phyloP scores from a whole-genome alignment of 2,329 filamentous ascomycete species.

The Ophiosphaerella herpotricha region DNA sequence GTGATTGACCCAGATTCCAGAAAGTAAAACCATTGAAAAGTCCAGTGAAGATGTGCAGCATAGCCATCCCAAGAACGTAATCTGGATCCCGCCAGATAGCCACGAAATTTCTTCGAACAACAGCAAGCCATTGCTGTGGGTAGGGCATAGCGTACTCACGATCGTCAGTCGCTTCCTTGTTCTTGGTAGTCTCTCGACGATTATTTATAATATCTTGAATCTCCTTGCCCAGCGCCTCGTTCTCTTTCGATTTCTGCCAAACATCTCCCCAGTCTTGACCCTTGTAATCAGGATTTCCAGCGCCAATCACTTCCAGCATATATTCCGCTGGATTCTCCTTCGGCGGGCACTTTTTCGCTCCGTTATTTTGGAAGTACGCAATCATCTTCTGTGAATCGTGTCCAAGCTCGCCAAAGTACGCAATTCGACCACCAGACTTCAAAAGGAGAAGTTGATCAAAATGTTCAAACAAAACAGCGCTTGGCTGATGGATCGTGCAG shows the following conservation, averaged over 20 bases:
- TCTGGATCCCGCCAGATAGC: constrained; percentile 69
- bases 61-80: constrained; percentile 60
- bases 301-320: constrained; percentile 55
- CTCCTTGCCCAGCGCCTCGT: constrained; percentile 45
- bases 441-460: constrained; percentile 70
- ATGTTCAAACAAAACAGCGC: constrained; percentile 66
- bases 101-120: constrained; percentile 57
- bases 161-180: constrained; percentile 47
- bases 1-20: constrained; percentile 51
- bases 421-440: constrained; percentile 66
- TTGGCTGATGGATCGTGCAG: constrained; percentile 73
- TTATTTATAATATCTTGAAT: constrained; percentile 48
- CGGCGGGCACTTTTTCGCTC: constrained; percentile 56
- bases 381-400: constrained; percentile 48
- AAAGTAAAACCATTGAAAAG: constrained; percentile 57
- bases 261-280: constrained; percentile 53
- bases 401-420: constrained; percentile 67
- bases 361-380: constrained; percentile 59
- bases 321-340: constrained; percentile 59
- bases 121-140: constrained; percentile 47
- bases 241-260: constrained; percentile 49
- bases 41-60: constrained; percentile 57
- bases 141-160: constrained; percentile 52
- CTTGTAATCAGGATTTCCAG: constrained; percentile 49
- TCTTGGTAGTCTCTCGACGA: constrained; percentile 37